Evolutionary conservation across 331 rosid genomes (phyloP), one percentile per base, ranked within the genome.

Genomic region (Rosa hybrid): DNA sequence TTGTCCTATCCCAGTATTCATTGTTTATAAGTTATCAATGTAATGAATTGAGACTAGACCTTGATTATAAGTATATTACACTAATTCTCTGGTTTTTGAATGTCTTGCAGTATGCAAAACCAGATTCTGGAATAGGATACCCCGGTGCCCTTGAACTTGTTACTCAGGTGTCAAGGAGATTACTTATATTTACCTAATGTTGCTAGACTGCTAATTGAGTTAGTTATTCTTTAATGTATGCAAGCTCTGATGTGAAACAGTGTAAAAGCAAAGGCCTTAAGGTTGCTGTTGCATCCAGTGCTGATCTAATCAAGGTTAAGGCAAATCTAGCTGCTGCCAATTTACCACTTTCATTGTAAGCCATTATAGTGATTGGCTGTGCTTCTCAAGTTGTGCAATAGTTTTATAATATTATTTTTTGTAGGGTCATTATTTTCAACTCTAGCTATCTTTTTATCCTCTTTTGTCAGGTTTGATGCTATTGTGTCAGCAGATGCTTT

Each of bases 221-320:
- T 72, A 68, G 78, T 34, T 42, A 81, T 81, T 78, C 53, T 77
- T 59, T 85, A 69, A 74, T 71, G 73, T 46, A 48, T 83, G 64
- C 68, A 30, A 23, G 54, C 72, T 77, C 76, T 18, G 9, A 72
- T n/a, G 59, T 76, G 16, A 79, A 68, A 80, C 90, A 95, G 99
- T 95, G 99, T 81, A 95, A 87, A 85, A 87, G 82, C 84, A 86
- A 91, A 86, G 99, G 98, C 78, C 97, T 95, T 82, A 95, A 95
- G 88, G 99, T 95, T 83, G 98, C 97, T 82, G 99, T 95, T 86
- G 99, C 99, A 46, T 95, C 99, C 64, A 95, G 99, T 77, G 99
- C 98, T 86, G 99, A 95, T 86, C 94, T 92, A 45, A 87, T 95
- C 87, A 95, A 95, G 93, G 97, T 95, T 83, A 95, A 93, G 83